A percentile compares a stretch with the other conserved stretches of the same genome.
phyloP scores from a whole-genome alignment of 208 protist genomes.

The Giardia muris region DNA sequence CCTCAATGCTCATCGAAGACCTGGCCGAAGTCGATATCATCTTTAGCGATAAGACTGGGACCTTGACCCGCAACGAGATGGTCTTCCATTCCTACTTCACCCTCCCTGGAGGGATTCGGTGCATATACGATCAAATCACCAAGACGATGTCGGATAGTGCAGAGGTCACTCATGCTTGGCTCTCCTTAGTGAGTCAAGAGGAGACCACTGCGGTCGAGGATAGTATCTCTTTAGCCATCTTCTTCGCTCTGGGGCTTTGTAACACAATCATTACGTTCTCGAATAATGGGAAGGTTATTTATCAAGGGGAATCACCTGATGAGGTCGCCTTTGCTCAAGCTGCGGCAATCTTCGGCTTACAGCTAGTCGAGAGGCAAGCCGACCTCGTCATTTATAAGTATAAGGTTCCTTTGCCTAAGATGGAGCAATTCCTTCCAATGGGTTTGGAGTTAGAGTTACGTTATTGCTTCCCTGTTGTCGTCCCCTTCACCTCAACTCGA shows the following conservation, averaged over 20 bases:
- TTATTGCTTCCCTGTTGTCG: neutral
- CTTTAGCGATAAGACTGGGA: constrained; percentile 91
- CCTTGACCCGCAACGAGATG: constrained; percentile 85
- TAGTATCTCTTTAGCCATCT: too few species aligned
- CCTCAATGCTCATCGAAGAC: constrained; percentile 59
- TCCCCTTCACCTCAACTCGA: constrained; percentile 13
- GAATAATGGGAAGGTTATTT: constrained; percentile 33
- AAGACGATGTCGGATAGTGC: neutral
- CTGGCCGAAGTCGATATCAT: constrained; percentile 84
- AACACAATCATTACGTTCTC: neutral
- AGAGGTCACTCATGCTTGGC: too few species aligned
- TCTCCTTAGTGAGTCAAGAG: neutral
- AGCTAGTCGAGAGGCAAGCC: neutral
- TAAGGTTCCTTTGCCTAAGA: neutral
- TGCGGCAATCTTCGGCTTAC: constrained; percentile 57
- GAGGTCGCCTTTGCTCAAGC: constrained; percentile 78
- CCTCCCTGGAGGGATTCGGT: neutral
- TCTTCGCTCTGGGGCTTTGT: neutral
- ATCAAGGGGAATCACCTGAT: constrained; percentile 62
- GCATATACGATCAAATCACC: neutral
- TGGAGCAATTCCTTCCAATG: neutral
- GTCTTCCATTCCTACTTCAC: constrained; percentile 46
- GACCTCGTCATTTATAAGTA: neutral
- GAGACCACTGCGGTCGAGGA: neutral
- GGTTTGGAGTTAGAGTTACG: neutral